A percentile compares a stretch with the other conserved stretches of the same genome.
phyloP scores from a whole-genome alignment of 176 grass and related monocot genomes.

The Puccinellia tenuiflora region DNA sequence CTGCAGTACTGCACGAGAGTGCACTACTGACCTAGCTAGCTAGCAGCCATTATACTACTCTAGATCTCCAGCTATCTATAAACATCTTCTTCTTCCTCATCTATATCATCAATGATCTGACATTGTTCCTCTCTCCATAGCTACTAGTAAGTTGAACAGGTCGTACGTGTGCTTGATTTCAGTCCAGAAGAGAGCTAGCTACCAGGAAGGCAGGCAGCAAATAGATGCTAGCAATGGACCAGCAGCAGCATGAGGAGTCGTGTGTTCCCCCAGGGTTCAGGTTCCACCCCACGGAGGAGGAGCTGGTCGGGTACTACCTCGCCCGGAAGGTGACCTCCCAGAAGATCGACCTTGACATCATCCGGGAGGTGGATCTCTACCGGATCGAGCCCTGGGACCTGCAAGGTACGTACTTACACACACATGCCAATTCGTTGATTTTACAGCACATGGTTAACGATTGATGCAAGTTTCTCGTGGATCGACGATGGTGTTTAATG shows the following conservation, averaged over 20 bases:
- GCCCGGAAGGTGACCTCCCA: constrained; percentile 48
- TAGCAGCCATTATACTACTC: not conserved
- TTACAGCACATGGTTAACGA: too few relatives aligned
- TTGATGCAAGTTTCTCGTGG: not conserved
- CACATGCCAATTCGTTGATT: too few relatives aligned
- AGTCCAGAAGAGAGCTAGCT: constrained; percentile 8
- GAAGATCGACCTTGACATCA: constrained; percentile 56
- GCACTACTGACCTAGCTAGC: not conserved
- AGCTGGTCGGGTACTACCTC: constrained; percentile 80
- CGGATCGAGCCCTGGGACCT: constrained; percentile 82
- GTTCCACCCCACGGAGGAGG: constrained; percentile 88
- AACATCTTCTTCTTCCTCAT: not conserved
- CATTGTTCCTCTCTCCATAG: not conserved
- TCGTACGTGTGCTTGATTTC: constrained; percentile 7
- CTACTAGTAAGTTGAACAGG: not conserved
- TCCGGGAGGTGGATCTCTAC: constrained; percentile 72
- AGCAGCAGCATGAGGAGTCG: not conserved
- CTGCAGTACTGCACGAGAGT: constrained; percentile 11
- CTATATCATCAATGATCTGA: not conserved
- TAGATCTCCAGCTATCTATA: constrained; percentile 1
- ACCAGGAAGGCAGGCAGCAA: not conserved
- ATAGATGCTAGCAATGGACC: constrained; percentile 19
- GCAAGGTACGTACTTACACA: constrained; percentile 29
- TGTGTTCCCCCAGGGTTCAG: constrained; percentile 72
- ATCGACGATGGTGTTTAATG: not conserved